phyloP scores from a whole-genome alignment of 1,284 basidiomycete species.

The Xerocomus amazonicus region DNA sequence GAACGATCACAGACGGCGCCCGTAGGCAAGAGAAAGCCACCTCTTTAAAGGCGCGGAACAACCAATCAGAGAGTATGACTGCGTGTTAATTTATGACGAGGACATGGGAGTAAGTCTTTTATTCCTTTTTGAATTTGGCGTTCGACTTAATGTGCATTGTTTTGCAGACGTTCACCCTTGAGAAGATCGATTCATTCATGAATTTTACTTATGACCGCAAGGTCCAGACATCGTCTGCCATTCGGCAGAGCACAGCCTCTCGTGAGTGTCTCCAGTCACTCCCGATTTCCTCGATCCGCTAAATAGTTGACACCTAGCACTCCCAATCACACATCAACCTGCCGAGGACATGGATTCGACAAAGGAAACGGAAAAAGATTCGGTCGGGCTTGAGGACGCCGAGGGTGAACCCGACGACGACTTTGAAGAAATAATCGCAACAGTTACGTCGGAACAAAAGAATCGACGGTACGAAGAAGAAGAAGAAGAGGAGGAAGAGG shows the following conservation, averaged over 20 bases:
- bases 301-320: constrained; percentile 17
- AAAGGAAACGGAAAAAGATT: constrained; percentile 33
- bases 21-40: constrained; percentile 52
- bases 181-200: constrained; percentile 68
- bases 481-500: constrained; percentile 50
- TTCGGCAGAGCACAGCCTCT: constrained; percentile 40
- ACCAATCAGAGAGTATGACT: constrained; percentile 63
- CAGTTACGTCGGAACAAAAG: constrained; percentile 26
- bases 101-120: constrained; percentile 52
- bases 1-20: constrained; percentile 5
- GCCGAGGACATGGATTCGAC: constrained; percentile 31
- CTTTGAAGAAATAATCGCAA: constrained; percentile 36
- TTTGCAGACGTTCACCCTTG: constrained; percentile 61
- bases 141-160: constrained; percentile 6
- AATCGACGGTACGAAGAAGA: constrained; percentile 29
- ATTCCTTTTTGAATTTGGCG: background rate
- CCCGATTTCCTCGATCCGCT: background rate
- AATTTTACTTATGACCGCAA: constrained; percentile 52
- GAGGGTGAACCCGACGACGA: constrained; percentile 46
- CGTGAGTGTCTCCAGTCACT: constrained; percentile 37
- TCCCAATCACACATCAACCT: constrained; percentile 14
- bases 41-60: constrained; percentile 56
- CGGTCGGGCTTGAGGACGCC: constrained; percentile 38
- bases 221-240: constrained; percentile 27
- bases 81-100: constrained; percentile 74